phyloP scores from a whole-genome alignment of 345 rosid genomes.

The Nasturtium officinale region DNA sequence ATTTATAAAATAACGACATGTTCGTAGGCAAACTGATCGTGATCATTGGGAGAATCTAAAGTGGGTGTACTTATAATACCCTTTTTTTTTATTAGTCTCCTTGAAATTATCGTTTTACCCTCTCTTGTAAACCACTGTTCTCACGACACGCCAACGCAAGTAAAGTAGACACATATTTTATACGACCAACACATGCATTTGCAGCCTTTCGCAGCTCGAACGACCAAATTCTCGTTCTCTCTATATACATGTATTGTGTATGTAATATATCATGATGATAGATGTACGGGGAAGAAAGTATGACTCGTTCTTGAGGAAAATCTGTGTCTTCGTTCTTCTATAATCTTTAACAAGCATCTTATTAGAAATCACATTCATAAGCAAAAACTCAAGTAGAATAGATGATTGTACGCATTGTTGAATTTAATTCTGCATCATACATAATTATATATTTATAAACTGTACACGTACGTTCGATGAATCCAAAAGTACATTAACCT shows the following conservation, averaged over 20 bases:
- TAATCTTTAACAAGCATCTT: slow-evolving; percentile 3
- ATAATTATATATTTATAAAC: background rate
- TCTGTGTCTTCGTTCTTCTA: background rate
- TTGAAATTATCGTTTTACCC: background rate
- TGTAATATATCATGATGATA: slow-evolving; percentile 5
- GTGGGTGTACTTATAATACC: slow-evolving; percentile 22
- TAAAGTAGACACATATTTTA: background rate
- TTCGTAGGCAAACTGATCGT: slow-evolving; percentile 26
- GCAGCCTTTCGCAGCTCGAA: too few relatives aligned
- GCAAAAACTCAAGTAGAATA: too few relatives aligned
- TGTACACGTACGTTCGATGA: slow-evolving; percentile 1
- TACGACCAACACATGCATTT: slow-evolving; percentile 17
- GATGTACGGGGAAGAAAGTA: background rate
- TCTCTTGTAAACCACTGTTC: slow-evolving; percentile 8
- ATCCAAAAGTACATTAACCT: slow-evolving; percentile 1
- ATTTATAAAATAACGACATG: too few relatives aligned
- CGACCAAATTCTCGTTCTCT: slow-evolving; percentile 3
- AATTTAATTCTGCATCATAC: slow-evolving; percentile 10
- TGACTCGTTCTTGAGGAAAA: slow-evolving; percentile 8
- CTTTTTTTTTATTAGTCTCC: background rate
- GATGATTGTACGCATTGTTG: slow-evolving; percentile 5
- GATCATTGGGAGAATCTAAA: slow-evolving; percentile 32
- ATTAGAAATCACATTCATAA: background rate
- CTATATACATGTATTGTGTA: too few relatives aligned
- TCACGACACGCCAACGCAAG: slow-evolving; percentile 4